Percentiles rank a stretch among this genome's conserved stretches.
Conservation (phyloP, 2,329 filamentous ascomycete genomes). For the Fusarium humuli region DNA sequence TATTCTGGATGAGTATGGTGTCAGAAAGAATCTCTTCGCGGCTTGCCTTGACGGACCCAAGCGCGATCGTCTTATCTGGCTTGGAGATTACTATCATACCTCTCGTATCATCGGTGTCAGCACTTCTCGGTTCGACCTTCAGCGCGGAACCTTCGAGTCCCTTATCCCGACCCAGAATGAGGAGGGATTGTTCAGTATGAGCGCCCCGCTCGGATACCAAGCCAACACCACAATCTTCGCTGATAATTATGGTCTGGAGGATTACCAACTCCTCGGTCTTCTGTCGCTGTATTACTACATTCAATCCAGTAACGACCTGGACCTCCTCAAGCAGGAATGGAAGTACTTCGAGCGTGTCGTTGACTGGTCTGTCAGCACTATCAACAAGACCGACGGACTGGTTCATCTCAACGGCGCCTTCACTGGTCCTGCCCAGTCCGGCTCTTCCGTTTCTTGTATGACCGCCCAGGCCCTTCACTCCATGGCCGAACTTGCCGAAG, state of each 20-base stretch:
- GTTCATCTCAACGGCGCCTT: conserved; percentile 6
- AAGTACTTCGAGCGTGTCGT: conserved; percentile 4
- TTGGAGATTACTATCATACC: conserved; percentile 17
- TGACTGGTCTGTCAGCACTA: neutral
- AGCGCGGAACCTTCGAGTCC: conserved; percentile 12
- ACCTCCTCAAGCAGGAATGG: conserved; percentile 8
- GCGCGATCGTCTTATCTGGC: conserved; percentile 15
- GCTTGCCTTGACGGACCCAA: conserved; percentile 16
- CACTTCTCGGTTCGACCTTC: conserved; percentile 8
- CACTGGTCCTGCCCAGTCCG: conserved; percentile 1
- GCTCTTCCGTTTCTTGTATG: conserved; percentile 9
- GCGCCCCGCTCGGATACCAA: conserved; percentile 11
- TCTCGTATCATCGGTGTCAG: conserved; percentile 18
- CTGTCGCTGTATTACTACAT: conserved; percentile 8
- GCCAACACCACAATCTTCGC: neutral
- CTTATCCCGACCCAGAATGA: conserved; percentile 13
- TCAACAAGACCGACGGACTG: conserved; percentile 5
- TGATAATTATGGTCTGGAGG: conserved; percentile 5
- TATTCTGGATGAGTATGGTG: conserved; percentile 2
- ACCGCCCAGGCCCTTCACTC: conserved; percentile 4
- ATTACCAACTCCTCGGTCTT: conserved; percentile 14
- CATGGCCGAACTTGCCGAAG: conserved; percentile 10
- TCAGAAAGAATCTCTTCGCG: neutral
- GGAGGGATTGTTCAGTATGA: conserved; percentile 6
- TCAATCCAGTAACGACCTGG: conserved; percentile 5